These are phyloP conservation scores for Sclerotinia spermophila DNA, from an alignment of 2,329 filamentous ascomycete genomes.

Conservation along the genomic window DNA sequence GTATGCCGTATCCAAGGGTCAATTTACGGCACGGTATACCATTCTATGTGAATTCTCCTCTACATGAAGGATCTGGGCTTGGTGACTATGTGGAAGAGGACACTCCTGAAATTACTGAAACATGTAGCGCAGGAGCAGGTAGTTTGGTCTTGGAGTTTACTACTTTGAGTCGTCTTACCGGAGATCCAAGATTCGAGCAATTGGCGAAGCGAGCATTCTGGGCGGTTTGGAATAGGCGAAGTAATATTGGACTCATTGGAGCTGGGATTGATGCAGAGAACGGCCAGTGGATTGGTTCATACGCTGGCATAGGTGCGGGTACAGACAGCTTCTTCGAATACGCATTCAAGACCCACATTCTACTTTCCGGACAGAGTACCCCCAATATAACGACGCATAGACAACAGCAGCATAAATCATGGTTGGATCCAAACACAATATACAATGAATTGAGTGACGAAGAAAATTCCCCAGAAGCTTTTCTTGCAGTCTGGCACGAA, in stretches of 20 bases:
- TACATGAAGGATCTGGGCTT: conserved; percentile 56
- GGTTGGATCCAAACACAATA: conserved; percentile 63
- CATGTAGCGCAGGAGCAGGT: conserved; percentile 93
- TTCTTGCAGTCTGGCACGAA: conserved; percentile 78
- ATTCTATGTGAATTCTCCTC: conserved; percentile 83
- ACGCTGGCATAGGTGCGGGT: conserved; percentile 92
- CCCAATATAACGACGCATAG: conserved; percentile 46
- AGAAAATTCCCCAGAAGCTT: conserved; percentile 71
- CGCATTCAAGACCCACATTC: conserved; percentile 86
- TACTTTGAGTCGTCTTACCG: conserved; percentile 81
- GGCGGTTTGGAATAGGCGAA: conserved; percentile 90
- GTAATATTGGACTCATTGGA: conserved; percentile 81
- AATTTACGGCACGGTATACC: conserved; percentile 89
- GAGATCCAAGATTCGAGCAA: conserved; percentile 82
- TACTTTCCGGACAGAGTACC: conserved; percentile 71
- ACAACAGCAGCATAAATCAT: conserved; percentile 31
- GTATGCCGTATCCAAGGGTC: conserved; percentile 90
- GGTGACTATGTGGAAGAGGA: conserved; percentile 39
- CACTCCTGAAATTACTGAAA: conserved; percentile 77
- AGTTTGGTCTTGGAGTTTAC: conserved; percentile 93
- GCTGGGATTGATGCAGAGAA: conserved; percentile 89
- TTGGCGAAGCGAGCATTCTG: conserved; percentile 91
- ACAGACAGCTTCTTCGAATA: conserved; percentile 99
- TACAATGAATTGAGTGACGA: conserved; percentile 57
- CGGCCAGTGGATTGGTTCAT: conserved; percentile 82